phyloP scores from a whole-genome alignment of 257 asterid genomes.

The Voacanga thouarsii region DNA sequence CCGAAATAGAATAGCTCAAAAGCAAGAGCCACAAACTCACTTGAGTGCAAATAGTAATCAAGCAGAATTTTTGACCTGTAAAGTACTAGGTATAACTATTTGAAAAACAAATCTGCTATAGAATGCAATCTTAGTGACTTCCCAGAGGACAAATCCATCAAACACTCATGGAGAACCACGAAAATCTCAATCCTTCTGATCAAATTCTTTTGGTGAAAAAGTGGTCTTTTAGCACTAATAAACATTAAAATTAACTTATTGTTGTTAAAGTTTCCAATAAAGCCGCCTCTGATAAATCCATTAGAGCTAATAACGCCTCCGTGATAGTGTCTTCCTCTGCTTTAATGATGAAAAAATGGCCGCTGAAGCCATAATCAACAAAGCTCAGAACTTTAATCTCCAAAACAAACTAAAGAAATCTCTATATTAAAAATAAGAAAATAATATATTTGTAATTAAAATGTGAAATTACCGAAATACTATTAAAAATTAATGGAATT shows the following conservation, averaged over 20 bases:
- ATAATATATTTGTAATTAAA: no score
- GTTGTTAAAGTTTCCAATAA: slow-evolving; percentile 52
- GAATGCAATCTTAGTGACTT: slow-evolving; percentile 34
- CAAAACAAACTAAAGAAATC: not conserved
- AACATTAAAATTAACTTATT: slow-evolving; percentile 44
- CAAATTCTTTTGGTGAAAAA: slow-evolving; percentile 58
- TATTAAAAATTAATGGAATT: no score
- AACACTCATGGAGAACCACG: slow-evolving; percentile 54
- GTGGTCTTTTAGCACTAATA: slow-evolving; percentile 29
- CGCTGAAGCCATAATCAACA: slow-evolving; percentile 65
- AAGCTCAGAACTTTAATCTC: slow-evolving; percentile 16
- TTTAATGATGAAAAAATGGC: slow-evolving; percentile 81
- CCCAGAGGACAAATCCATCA: slow-evolving; percentile 33
- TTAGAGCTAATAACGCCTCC: slow-evolving; percentile 79
- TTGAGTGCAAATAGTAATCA: slow-evolving; percentile 61
- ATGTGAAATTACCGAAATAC: no score
- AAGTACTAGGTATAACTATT: slow-evolving; percentile 89
- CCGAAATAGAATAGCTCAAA: slow-evolving; percentile 64
- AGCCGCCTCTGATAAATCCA: slow-evolving; percentile 57
- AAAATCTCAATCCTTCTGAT: slow-evolving; percentile 65
- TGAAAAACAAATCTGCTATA: slow-evolving; percentile 63
- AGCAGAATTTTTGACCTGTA: slow-evolving; percentile 77
- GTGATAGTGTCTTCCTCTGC: slow-evolving; percentile 76
- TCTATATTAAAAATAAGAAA: slow-evolving; percentile 41
- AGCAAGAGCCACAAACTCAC: slow-evolving; percentile 88